Percentiles rank a stretch among this genome's conserved stretches.
phyloP scores from a whole-genome alignment of 495 filamentous ascomycete genomes.

The Hyaloscypha bicolor region DNA sequence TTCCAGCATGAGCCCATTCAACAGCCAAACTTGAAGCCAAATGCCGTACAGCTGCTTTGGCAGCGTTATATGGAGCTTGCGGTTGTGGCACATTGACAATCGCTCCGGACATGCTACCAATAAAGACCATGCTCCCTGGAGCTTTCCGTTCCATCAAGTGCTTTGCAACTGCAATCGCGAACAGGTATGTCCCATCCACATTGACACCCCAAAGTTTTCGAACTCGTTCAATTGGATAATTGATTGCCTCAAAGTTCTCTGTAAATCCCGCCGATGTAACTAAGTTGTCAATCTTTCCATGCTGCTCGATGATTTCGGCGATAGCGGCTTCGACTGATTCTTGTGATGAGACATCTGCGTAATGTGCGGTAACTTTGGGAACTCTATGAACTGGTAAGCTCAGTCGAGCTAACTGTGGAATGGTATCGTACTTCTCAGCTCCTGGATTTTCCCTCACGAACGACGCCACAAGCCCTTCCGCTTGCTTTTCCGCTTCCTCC shows the following conservation, averaged over 20 bases:
- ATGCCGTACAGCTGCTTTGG: conserved; percentile 84
- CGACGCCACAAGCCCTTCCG: conserved; percentile 66
- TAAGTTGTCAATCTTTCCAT: conserved; percentile 85
- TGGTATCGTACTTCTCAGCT: conserved; percentile 60
- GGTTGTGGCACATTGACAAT: conserved; percentile 96
- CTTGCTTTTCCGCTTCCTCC: conserved; percentile 81
- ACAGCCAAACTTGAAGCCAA: conserved; percentile 86
- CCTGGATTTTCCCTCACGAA: conserved; percentile 80
- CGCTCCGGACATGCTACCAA: conserved; percentile 89
- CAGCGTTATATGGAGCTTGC: conserved; percentile 88
- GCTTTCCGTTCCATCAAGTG: conserved; percentile 83
- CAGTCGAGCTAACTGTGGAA: not conserved
- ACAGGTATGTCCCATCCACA: conserved; percentile 91
- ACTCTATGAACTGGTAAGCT: conserved; percentile 44
- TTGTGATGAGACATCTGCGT: conserved; percentile 79
- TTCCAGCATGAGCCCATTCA: conserved; percentile 78
- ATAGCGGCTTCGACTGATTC: conserved; percentile 74
- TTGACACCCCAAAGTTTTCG: conserved; percentile 94
- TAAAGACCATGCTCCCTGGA: conserved; percentile 87
- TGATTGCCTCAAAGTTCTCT: conserved; percentile 90
- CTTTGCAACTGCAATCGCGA: conserved; percentile 80
- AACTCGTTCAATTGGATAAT: conserved; percentile 85
- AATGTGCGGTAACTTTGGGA: conserved; percentile 87
- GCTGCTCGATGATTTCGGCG: conserved; percentile 64
- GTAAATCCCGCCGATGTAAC: conserved; percentile 96